phyloP scores from a whole-genome alignment of 371 early-diverging fungal genomes.

The Lichtheimia corymbifera region DNA sequence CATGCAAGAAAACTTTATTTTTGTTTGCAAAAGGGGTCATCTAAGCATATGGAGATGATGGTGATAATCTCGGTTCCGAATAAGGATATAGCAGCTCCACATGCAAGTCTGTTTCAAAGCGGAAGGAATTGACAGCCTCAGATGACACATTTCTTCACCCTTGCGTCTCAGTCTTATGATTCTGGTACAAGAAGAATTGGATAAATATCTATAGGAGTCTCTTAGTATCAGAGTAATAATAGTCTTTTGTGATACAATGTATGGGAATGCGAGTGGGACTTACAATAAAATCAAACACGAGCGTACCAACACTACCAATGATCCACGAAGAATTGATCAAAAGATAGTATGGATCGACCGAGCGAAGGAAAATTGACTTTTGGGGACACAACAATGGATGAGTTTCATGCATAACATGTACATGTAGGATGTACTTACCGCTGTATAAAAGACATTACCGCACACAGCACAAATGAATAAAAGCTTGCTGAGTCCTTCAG shows the following conservation, averaged over 20 bases:
- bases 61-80: too few relatives aligned
- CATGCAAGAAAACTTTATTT: too few relatives aligned
- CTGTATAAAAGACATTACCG: conserved; percentile 70
- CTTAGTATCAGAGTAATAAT: too few relatives aligned
- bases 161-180: background rate
- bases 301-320: conserved; percentile 46
- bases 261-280: conserved; percentile 12
- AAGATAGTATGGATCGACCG: conserved; percentile 41
- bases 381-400: conserved; percentile 7
- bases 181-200: conserved; percentile 52
- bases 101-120: too few relatives aligned
- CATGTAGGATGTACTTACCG: conserved; percentile 20
- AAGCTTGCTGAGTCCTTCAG: conserved; percentile 71
- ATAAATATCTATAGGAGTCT: conserved; percentile 42
- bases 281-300: conserved; percentile 60
- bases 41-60: too few relatives aligned
- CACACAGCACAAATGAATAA: conserved; percentile 81
- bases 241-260: conserved; percentile 1
- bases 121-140: too few relatives aligned
- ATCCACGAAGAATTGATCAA: conserved; percentile 59
- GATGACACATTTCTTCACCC: conserved; percentile 1
- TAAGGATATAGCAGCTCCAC: too few relatives aligned
- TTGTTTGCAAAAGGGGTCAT: too few relatives aligned
- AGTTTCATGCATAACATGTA: background rate
- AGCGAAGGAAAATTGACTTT: conserved; percentile 55